Percentiles rank a stretch among this genome's conserved stretches.
Evolutionary conservation across 805 yeast genomes (phyloP).

Genomic region (Ogataea methanolica): DNA sequence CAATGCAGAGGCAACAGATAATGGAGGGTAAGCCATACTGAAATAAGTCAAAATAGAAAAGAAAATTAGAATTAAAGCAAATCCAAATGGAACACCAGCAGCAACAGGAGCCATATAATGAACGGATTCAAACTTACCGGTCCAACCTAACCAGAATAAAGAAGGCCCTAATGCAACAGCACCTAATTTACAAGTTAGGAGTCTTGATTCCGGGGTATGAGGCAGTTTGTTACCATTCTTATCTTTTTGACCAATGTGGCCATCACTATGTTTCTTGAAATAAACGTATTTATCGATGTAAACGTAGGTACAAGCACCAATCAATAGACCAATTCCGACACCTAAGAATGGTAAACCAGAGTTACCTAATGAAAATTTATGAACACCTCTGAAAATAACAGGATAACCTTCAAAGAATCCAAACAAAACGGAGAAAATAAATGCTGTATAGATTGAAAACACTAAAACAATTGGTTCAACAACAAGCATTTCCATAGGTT

Average conservation of each 20-base stretch:
- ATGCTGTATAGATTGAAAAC: conserved; percentile 66
- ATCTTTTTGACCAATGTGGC: conserved; percentile 52
- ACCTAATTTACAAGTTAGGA: conserved; percentile 62
- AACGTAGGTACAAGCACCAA: conserved; percentile 52
- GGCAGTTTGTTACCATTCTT: conserved; percentile 50
- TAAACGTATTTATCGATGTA: conserved; percentile 42
- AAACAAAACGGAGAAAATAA: conserved; percentile 71
- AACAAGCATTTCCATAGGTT: conserved; percentile 65
- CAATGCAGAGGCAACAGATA: conserved; percentile 76
- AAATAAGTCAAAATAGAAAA: conserved; percentile 67
- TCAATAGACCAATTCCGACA: conserved; percentile 61
- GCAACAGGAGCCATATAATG: conserved; percentile 77
- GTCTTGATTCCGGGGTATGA: conserved; percentile 57
- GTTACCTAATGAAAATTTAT: conserved; percentile 53
- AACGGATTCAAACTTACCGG: conserved; percentile 45
- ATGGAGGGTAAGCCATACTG: conserved; percentile 67
- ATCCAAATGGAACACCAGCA: conserved; percentile 77
- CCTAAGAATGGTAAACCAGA: conserved; percentile 70
- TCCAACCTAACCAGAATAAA: conserved; percentile 82
- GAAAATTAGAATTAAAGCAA: conserved; percentile 67
- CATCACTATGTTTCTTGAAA: conserved; percentile 58
- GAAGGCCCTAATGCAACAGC: conserved; percentile 62
- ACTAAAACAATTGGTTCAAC: conserved; percentile 73
- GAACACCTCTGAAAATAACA: conserved; percentile 63
- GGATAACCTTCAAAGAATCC: conserved; percentile 82